Conservation (phyloP, 2,329 filamentous ascomycete genomes). For the Penicillium psychrosexuale region DNA sequence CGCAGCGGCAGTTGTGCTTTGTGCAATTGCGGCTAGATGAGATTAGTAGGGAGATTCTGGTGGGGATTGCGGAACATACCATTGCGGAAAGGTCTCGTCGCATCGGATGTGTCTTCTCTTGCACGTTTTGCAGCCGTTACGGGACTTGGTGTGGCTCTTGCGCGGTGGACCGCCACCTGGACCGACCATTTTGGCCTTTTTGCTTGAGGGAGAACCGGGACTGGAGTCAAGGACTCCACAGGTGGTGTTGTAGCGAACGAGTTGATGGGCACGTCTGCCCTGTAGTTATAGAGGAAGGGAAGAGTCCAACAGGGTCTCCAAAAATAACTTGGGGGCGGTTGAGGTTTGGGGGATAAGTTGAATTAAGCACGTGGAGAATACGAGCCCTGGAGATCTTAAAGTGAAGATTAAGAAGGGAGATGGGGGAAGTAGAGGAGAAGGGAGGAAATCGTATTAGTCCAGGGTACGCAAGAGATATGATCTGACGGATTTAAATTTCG, state of each 20-base stretch:
- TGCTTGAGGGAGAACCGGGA: neutral
- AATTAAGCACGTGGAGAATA: constrained; percentile 21
- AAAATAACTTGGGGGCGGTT: constrained; percentile 11
- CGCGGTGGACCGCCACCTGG: constrained; percentile 89
- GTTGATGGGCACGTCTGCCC: neutral
- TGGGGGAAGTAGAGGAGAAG: neutral
- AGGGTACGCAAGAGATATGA: constrained; percentile 11
- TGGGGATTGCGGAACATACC: constrained; percentile 56
- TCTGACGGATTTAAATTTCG: constrained; percentile 2
- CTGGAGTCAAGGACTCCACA: neutral
- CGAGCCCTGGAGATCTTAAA: constrained; percentile 11
- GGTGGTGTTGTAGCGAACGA: neutral
- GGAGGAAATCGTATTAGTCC: no score
- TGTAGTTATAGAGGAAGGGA: neutral
- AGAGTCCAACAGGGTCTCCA: constrained; percentile 2
- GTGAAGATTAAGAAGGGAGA: constrained; percentile 1
- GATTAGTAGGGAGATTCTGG: constrained; percentile 11
- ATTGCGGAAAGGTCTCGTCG: constrained; percentile 97
- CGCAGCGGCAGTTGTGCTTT: constrained; percentile 97
- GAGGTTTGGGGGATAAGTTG: constrained; percentile 3
- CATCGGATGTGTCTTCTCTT: constrained; percentile 96
- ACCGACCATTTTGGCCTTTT: constrained; percentile 66
- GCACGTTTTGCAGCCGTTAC: constrained; percentile 97
- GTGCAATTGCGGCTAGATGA: constrained; percentile 83
- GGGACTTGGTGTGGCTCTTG: constrained; percentile 94